phyloP scores from a whole-genome alignment of 179 eudicot genomes.

The Corrigiola litoralis region DNA sequence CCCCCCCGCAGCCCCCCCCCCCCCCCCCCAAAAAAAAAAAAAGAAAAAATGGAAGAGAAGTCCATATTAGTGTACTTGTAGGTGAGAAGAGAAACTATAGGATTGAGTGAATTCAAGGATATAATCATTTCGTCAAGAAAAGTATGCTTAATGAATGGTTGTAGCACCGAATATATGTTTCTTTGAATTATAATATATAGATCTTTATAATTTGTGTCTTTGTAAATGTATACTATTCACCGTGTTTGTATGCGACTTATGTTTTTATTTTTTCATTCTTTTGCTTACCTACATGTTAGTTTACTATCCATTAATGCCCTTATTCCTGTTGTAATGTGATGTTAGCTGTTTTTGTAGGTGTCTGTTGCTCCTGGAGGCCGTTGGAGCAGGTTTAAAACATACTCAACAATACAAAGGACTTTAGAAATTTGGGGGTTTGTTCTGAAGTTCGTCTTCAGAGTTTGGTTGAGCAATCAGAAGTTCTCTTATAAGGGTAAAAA shows the following conservation, averaged over 20 bases:
- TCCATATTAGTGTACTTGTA: no score
- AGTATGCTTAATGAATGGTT: no score
- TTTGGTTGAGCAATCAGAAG: constrained; percentile 83
- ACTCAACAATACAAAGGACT: constrained; percentile 95
- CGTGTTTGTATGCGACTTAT: neutral
- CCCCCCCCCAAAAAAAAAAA: no score
- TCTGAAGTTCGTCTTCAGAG: constrained; percentile 63
- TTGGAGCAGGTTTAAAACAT: constrained; percentile 92
- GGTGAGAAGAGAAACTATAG: no score
- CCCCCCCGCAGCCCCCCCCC: no score
- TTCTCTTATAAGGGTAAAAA: constrained; percentile 77
- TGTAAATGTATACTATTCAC: neutral
- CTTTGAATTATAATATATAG: no score
- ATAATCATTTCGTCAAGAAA: no score
- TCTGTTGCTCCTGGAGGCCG: constrained; percentile 99
- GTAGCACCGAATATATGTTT: no score
- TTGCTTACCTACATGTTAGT: neutral
- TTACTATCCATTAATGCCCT: neutral
- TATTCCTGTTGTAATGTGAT: constrained; percentile 2
- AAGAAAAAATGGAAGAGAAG: no score
- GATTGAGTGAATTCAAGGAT: no score
- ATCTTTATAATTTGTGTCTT: no score
- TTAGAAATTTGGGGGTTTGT: constrained; percentile 97
- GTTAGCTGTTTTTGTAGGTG: constrained; percentile 45
- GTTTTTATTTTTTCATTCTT: neutral